phyloP scores from a whole-genome alignment of 2,329 filamentous ascomycete genomes.

The Raffaelea albimanens region DNA sequence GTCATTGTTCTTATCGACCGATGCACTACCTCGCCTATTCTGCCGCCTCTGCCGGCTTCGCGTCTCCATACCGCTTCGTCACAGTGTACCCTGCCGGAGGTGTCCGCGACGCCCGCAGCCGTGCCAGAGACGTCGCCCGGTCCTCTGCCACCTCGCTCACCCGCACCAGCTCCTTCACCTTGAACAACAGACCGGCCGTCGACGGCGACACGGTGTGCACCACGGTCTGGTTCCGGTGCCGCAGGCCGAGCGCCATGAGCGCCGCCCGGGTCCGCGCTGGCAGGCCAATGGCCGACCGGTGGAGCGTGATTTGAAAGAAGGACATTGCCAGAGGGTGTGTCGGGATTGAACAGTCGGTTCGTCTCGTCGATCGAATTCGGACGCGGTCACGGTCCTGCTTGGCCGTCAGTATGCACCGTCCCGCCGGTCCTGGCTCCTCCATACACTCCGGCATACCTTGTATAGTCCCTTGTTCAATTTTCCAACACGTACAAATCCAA shows the following conservation, averaged over 20 bases:
- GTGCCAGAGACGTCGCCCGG: conserved; percentile 47
- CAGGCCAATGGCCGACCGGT: conserved; percentile 83
- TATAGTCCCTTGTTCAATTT: too few relatives aligned
- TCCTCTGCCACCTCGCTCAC: conserved; percentile 69
- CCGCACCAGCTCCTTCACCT: conserved; percentile 83
- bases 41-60: background rate
- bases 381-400: too few relatives aligned
- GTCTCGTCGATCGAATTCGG: too few relatives aligned
- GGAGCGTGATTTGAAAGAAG: conserved; percentile 84
- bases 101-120: conserved; percentile 62
- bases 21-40: background rate
- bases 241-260: conserved; percentile 75
- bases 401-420: too few relatives aligned
- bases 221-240: conserved; percentile 75
- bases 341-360: too few relatives aligned
- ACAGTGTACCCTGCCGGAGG: conserved; percentile 63
- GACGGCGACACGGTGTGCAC: conserved; percentile 78
- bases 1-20: conserved; percentile 1
- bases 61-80: conserved; percentile 4
- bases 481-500: too few relatives aligned
- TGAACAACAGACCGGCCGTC: conserved; percentile 83
- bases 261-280: conserved; percentile 71
- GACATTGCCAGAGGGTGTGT: conserved; percentile 49
- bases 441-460: too few relatives aligned
- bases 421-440: too few relatives aligned